A percentile compares a stretch with the other conserved stretches of the same genome.
These are phyloP conservation scores for Barnettozyma siamensis DNA, from an alignment of 805 yeast genomes.

Conservation along the genomic window DNA sequence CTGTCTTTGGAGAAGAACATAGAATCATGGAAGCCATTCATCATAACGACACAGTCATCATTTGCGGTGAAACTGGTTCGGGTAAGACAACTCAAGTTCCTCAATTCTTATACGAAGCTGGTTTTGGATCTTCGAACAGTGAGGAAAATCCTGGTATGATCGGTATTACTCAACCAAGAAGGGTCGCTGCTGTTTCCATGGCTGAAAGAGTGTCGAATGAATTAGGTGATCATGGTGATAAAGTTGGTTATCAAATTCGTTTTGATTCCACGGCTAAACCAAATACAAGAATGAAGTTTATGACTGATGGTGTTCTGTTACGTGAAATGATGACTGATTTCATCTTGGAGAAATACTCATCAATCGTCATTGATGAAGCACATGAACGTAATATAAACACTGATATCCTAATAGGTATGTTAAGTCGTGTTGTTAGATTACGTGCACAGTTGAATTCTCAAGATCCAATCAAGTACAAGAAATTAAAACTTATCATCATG, in stretches of 20 bases:
- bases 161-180: slow-evolving; percentile 92
- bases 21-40: slow-evolving; percentile 92
- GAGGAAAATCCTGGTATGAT: slow-evolving; percentile 84
- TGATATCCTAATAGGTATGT: slow-evolving; percentile 91
- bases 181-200: slow-evolving; percentile 93
- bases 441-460: slow-evolving; percentile 49
- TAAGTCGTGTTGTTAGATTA: slow-evolving; percentile 76
- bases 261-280: slow-evolving; percentile 64
- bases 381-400: slow-evolving; percentile 96
- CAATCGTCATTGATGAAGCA: slow-evolving; percentile 91
- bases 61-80: slow-evolving; percentile 98
- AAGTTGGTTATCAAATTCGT: slow-evolving; percentile 78
- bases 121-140: slow-evolving; percentile 59
- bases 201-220: slow-evolving; percentile 74
- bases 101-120: slow-evolving; percentile 89
- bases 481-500: slow-evolving; percentile 84
- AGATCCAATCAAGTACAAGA: slow-evolving; percentile 45
- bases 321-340: slow-evolving; percentile 93
- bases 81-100: slow-evolving; percentile 99
- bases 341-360: slow-evolving; percentile 72
- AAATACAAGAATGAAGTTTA: slow-evolving; percentile 73
- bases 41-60: slow-evolving; percentile 82
- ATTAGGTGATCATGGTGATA: slow-evolving; percentile 61
- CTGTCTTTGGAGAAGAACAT: slow-evolving; percentile 89
- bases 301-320: slow-evolving; percentile 92